Base-by-base conservation (phyloP, 305 asterid species). In the Plantago coronopus region DNA sequence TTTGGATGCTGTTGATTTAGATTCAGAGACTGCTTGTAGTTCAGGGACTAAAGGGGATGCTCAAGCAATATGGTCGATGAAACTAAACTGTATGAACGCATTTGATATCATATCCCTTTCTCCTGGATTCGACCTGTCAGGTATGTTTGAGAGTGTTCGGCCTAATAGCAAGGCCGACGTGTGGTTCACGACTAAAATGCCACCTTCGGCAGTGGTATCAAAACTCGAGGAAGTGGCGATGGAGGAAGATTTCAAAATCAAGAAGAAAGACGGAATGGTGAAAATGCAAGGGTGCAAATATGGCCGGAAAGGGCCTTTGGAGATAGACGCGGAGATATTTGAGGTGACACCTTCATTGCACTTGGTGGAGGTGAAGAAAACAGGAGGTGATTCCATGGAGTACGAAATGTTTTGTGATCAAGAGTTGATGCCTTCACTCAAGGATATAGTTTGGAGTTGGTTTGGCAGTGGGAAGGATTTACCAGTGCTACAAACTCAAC, bases 281-380 rank as follows among this genome's bases (percentile, higher is more conserved):
- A 73, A 74, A 55, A 73, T 76, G 85, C 74, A 73, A 44, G 85
- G 78, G 14, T 54, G 21, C 38, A 71, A 60, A 64, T 75, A 64
- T 20, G 85, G 79, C 0, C 14, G 82, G 48, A 75, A 79, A 29
- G 82, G 85, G 46, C 76, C 67, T 46, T 48, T 79, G 63, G 60
- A 47, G 6, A 74, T 79, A 2, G 80, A 76, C 7, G 73, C 82
- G 6, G 85, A 76, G 78, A 79, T 79, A 6, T 79, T 68, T 40
- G 85, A 79, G 71, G 80, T 79, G 25, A 61, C 80, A 49, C 82
- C 85, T 17, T 68, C 82, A 49, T 74, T 76, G 40, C 81, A 74
- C 5, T 66, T 79, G 78, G 85, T 79, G 66, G 85, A 79, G 63
- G 85, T 79, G 67, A 79, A 69, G 76, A 76, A 79, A 63, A 56